These are phyloP conservation scores for Leptomonas seymouri DNA, from an alignment of 208 protist genomes.

Conservation along the genomic window DNA sequence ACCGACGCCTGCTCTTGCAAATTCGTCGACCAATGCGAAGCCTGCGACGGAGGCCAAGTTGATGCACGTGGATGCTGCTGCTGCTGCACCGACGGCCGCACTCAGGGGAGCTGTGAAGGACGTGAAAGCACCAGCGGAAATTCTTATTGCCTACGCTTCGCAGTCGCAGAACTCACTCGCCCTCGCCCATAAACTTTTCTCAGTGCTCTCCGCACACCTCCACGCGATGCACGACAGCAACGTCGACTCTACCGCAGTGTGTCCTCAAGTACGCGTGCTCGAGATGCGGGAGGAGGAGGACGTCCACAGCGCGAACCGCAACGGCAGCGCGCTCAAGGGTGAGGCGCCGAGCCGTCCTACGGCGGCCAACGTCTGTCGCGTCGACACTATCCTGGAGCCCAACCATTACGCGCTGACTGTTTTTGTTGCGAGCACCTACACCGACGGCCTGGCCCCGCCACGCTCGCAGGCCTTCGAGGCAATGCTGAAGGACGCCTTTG, in stretches of 20 bases:
- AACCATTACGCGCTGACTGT: slow-evolving; percentile 51
- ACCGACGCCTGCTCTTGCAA: not conserved
- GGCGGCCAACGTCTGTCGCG: slow-evolving; percentile 28
- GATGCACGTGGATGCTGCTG: too few relatives aligned
- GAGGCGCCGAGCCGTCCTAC: slow-evolving; percentile 22
- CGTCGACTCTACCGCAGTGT: slow-evolving; percentile 3
- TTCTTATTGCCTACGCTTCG: slow-evolving; percentile 75
- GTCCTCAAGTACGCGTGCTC: slow-evolving; percentile 23
- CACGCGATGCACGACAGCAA: slow-evolving; percentile 6
- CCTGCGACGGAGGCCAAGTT: too few relatives aligned
- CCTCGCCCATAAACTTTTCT: slow-evolving; percentile 72
- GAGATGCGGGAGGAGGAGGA: slow-evolving; percentile 36
- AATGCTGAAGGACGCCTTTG: slow-evolving; percentile 75
- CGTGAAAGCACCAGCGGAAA: slow-evolving; percentile 22
- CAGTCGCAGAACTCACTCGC: slow-evolving; percentile 60
- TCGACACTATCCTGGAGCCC: slow-evolving; percentile 60
- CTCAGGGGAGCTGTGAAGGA: not conserved
- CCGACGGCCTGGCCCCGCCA: slow-evolving; percentile 71
- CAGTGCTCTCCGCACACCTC: slow-evolving; percentile 27
- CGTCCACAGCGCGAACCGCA: not conserved
- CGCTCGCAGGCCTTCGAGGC: slow-evolving; percentile 61
- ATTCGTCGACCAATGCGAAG: too few relatives aligned
- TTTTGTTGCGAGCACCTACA: slow-evolving; percentile 85
- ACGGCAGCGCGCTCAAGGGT: not conserved
- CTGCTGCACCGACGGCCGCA: too few relatives aligned